These are phyloP conservation scores for Amylostereum areolatum DNA, from an alignment of 1,284 basidiomycete genomes.

Conservation along the genomic window DNA sequence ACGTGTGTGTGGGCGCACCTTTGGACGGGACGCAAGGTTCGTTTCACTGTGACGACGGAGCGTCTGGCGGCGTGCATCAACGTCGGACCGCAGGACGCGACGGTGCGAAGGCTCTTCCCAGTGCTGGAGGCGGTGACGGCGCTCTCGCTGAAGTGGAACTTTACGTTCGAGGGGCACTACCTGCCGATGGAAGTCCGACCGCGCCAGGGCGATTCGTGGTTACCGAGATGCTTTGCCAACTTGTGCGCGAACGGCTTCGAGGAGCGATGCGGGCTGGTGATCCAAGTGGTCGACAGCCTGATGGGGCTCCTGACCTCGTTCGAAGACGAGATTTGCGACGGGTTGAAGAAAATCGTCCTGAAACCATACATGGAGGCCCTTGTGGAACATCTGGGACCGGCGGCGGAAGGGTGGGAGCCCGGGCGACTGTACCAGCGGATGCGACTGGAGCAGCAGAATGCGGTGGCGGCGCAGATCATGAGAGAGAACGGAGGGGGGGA, in stretches of 20 bases:
- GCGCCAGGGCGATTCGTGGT: background rate
- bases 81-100: constrained; percentile 2
- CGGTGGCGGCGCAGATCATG: background rate
- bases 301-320: constrained; percentile 1
- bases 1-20: constrained; percentile 13
- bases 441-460: background rate
- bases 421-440: background rate
- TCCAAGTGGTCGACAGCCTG: constrained; percentile 7
- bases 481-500: background rate
- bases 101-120: constrained; percentile 3
- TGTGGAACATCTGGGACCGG: constrained; percentile 2
- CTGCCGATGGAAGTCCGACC: background rate
- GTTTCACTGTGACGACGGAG: constrained; percentile 5
- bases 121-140: constrained; percentile 8
- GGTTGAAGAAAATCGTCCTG: constrained; percentile 7
- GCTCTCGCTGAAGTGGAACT: constrained; percentile 8
- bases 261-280: constrained; percentile 7
- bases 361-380: background rate
- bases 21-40: constrained; percentile 6
- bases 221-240: background rate
- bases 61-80: constrained; percentile 10
- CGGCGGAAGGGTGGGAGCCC: background rate
- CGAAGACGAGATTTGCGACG: background rate
- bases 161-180: constrained; percentile 5
- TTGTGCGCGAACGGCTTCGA: constrained; percentile 2